Base-by-base conservation (phyloP, 257 asterid genomes). In the Paulownia fortunei region DNA sequence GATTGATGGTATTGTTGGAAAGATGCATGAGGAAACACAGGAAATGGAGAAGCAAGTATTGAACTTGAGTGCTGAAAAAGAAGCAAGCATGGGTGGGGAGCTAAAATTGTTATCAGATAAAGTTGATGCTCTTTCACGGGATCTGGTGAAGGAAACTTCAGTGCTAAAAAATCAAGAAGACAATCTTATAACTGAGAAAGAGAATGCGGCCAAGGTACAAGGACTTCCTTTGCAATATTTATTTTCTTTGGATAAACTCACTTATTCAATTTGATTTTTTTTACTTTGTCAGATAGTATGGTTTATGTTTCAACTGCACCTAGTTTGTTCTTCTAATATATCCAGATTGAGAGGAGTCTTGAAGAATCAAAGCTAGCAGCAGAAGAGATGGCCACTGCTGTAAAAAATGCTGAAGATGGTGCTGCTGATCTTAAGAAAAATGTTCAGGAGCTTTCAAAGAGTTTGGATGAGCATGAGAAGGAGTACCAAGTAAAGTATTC, bases 31-130 rank as follows among this genome's bases (percentile, higher is more conserved):
- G 68, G 93, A 92, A 82, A 56, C 88, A 76, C 92, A 84, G 76
- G 91, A 85, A 27, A 89, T 88, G 96, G 99, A 95, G 81, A 86
- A 87, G 63, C 86, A 77, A 72, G 85, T 89, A 21, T 79, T 90
- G 13, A 86, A 89, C 63, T 76, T 96, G 81, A 89, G 76, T 76
- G 91, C 94, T 79, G 89, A 86, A 78, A 96, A 88, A 81, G 97
- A 93, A 56, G 95, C 88, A 66, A 90, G 92, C 76, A 87, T 96
- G 91, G 97, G 96, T 16, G 98, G 99, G 52, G 98, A 96, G 86
- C 77, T 96, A 42, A 96, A 93, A 81, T 27, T 83, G 76, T 84
- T 96, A 76, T 89, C 99, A 13, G 96, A 93, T 12, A 87, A 82
- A 82, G 92, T 88, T 60, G 99, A 95, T 80, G 87, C 81, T 62